Evolutionary conservation across 148 eudicot genomes (phyloP).

Genomic region (Rhododendron williamsianum): DNA sequence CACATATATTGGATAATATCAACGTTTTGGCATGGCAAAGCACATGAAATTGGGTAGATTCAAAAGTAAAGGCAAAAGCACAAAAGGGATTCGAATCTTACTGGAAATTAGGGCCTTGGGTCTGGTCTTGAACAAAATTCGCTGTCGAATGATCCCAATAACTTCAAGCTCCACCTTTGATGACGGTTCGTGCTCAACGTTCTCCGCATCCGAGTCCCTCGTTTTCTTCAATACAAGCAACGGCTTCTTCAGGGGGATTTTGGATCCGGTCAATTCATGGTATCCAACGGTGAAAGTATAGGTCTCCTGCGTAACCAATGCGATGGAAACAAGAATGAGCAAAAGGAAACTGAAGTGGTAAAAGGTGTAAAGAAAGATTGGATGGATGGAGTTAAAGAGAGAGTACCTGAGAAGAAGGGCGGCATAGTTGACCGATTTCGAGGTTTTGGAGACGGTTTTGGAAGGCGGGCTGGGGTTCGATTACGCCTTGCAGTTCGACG

Average conservation of each 20-base stretch:
- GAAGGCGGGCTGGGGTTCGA: slow-evolving; percentile 64
- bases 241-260: slow-evolving; percentile 78
- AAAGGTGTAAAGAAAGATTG: neutral
- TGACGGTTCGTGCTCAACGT: slow-evolving; percentile 14
- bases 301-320: slow-evolving; percentile 38
- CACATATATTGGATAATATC: neutral
- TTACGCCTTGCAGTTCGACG: slow-evolving; percentile 76
- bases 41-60: neutral
- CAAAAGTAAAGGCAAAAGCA: neutral
- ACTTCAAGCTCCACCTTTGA: slow-evolving; percentile 62
- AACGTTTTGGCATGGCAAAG: neutral
- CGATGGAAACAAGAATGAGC: neutral
- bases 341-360: neutral
- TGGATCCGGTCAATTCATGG: slow-evolving; percentile 84
- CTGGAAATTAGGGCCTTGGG: slow-evolving; percentile 81
- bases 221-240: slow-evolving; percentile 75
- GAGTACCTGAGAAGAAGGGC: slow-evolving; percentile 71
- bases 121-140: slow-evolving; percentile 84
- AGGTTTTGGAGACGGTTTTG: slow-evolving; percentile 52
- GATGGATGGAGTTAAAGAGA: neutral
- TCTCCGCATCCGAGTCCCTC: slow-evolving; percentile 23
- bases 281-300: slow-evolving; percentile 87
- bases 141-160: slow-evolving; percentile 71
- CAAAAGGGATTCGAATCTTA: slow-evolving; percentile 19
- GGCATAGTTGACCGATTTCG: slow-evolving; percentile 76